Evolutionary conservation across 2,329 filamentous ascomycete genomes (phyloP).

Genomic region (Colletotrichum chlorophyti): DNA sequence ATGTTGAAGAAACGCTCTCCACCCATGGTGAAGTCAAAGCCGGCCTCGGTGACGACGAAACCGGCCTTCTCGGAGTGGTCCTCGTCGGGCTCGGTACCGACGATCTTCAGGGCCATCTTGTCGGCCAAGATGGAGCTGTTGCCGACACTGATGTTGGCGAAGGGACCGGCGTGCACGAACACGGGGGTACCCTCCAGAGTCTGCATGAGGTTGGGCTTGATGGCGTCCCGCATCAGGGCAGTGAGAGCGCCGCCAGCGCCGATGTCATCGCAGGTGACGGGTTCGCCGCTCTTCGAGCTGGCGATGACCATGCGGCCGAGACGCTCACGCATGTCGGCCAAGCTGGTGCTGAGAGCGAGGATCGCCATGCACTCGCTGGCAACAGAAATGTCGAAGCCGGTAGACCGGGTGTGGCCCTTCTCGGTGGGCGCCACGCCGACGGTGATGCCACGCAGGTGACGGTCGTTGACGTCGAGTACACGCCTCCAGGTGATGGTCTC

Average conservation of each 20-base stretch:
- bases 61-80: conserved; percentile 82
- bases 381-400: conserved; percentile 97
- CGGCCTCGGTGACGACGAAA: conserved; percentile 95
- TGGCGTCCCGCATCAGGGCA: conserved; percentile 95
- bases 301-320: conserved; percentile 96
- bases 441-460: conserved; percentile 88
- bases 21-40: conserved; percentile 99
- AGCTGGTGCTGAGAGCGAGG: conserved; percentile 86
- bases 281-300: conserved; percentile 83
- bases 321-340: conserved; percentile 89
- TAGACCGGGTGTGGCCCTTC: conserved; percentile 86
- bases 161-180: conserved; percentile 96
- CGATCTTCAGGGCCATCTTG: conserved; percentile 93
- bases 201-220: conserved; percentile 99
- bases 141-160: conserved; percentile 98
- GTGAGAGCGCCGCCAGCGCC: conserved; percentile 91
- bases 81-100: conserved; percentile 92
- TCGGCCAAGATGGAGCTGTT: conserved; percentile 95
- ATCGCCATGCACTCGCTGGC: conserved; percentile 99
- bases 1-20: conserved; percentile 99
- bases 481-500: conserved; percentile 97
- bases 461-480: conserved; percentile 96
- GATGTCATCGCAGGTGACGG: conserved; percentile 95
- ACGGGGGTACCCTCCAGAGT: conserved; percentile 96
- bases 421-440: conserved; percentile 89